These are phyloP conservation scores for Hypoxylon cercidicola DNA, from an alignment of 495 filamentous ascomycete genomes.

Conservation along the genomic window DNA sequence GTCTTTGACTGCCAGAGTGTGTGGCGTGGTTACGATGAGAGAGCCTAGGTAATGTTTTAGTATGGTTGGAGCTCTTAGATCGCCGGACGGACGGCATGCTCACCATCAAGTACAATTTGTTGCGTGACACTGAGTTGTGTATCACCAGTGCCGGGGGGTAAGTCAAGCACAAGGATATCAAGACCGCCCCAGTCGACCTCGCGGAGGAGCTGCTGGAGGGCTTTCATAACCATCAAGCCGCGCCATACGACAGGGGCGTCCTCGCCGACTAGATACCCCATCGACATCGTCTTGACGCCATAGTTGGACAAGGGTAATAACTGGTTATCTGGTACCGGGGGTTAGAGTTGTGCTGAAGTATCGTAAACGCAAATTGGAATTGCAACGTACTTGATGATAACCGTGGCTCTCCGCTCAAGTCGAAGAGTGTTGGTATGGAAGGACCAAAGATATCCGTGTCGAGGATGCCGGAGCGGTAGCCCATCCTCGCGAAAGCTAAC, in stretches of 20 bases:
- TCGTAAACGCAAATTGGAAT: neutral
- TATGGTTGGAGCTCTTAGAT: neutral
- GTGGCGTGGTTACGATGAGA: conserved; percentile 92
- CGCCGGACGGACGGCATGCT: conserved; percentile 1
- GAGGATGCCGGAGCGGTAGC: conserved; percentile 84
- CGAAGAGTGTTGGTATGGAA: conserved; percentile 89
- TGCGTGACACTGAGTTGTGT: conserved; percentile 93
- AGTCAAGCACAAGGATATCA: conserved; percentile 87
- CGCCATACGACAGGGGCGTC: conserved; percentile 92
- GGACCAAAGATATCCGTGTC: conserved; percentile 98
- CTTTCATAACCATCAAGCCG: conserved; percentile 97
- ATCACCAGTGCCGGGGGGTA: conserved; percentile 95
- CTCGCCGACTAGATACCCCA: conserved; percentile 90
- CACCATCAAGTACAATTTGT: conserved; percentile 84
- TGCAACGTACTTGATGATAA: conserved; percentile 66
- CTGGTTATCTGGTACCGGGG: conserved; percentile 69
- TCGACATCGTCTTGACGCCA: conserved; percentile 96
- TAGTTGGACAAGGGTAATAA: conserved; percentile 93
- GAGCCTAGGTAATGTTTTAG: conserved; percentile 62
- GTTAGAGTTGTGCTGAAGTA: neutral
- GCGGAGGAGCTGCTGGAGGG: conserved; percentile 92
- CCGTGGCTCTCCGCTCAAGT: conserved; percentile 77
- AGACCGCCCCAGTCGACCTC: conserved; percentile 88
- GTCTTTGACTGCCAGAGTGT: conserved; percentile 88
- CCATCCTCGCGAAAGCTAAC: conserved; percentile 81